Evolutionary conservation across 176 grass and related monocot genomes (phyloP).

Genomic region (Metroxylon sagu): DNA sequence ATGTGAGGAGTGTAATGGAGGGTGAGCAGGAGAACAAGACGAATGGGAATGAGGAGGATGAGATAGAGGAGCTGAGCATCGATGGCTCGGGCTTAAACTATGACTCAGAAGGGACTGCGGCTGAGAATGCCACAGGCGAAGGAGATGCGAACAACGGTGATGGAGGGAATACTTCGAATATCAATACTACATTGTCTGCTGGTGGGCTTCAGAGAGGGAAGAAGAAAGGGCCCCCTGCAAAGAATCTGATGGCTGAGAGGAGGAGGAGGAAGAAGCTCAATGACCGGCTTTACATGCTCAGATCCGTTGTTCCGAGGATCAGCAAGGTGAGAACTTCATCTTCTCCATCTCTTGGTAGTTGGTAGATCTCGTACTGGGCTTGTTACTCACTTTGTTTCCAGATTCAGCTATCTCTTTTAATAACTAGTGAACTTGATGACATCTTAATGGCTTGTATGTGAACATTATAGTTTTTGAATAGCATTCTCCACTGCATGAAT

Average conservation of each 20-base stretch:
- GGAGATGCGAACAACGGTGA: constrained; percentile 16
- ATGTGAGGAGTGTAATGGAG: not conserved
- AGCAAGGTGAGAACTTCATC: constrained; percentile 44
- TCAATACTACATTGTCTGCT: constrained; percentile 17
- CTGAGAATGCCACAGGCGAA: constrained; percentile 15
- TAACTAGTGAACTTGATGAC: too few relatives aligned
- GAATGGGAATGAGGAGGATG: constrained; percentile 9
- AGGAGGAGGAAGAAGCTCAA: constrained; percentile 77
- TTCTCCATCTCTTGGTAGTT: not conserved
- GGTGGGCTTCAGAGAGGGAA: constrained; percentile 37
- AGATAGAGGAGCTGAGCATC: constrained; percentile 8
- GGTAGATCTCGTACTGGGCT: too few relatives aligned
- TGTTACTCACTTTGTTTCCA: too few relatives aligned
- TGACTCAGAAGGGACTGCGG: constrained; percentile 16
- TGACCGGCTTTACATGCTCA: constrained; percentile 70
- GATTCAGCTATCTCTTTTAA: too few relatives aligned
- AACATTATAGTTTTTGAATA: too few relatives aligned
- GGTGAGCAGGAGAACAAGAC: constrained; percentile 9
- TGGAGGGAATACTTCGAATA: constrained; percentile 5
- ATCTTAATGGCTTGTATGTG: too few relatives aligned
- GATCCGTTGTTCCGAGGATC: constrained; percentile 83
- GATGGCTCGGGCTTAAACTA: constrained; percentile 25
- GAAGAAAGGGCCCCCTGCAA: constrained; percentile 69
- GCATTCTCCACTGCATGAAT: too few relatives aligned
- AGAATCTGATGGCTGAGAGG: constrained; percentile 83